phyloP scores from a whole-genome alignment of 1,284 basidiomycete genomes.

The Trichosporon ovoides region DNA sequence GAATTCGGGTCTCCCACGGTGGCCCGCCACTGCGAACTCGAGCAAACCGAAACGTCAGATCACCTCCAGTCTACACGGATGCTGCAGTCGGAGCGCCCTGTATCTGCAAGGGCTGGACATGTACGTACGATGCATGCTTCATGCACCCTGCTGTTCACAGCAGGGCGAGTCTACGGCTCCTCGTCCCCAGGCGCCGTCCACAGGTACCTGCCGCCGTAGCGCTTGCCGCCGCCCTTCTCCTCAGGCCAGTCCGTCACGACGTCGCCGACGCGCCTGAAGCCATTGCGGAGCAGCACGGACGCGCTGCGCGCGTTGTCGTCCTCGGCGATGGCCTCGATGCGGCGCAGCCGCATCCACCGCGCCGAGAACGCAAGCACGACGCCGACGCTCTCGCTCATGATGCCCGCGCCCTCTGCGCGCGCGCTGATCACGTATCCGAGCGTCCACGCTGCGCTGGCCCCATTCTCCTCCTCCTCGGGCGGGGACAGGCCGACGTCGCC shows the following conservation, averaged over 20 bases:
- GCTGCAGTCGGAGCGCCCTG: too few species aligned
- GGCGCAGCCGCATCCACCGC: conserved; percentile 12
- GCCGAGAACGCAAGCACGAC: conserved; percentile 12
- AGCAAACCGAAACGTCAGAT: too few species aligned
- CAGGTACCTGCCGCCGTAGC: neutral
- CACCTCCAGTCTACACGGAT: too few species aligned
- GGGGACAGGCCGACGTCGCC: conserved; percentile 19
- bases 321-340: conserved; percentile 15
- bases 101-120: too few species aligned
- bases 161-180: neutral
- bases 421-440: conserved; percentile 21
- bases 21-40: too few species aligned
- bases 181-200: neutral
- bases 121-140: too few species aligned
- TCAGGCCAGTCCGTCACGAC: conserved; percentile 20
- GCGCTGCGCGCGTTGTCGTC: conserved; percentile 15
- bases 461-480: neutral
- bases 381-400: conserved; percentile 16
- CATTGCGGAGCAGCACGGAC: conserved; percentile 14
- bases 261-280: conserved; percentile 11
- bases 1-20: too few species aligned
- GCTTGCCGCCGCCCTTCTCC: conserved; percentile 25
- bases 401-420: conserved; percentile 13
- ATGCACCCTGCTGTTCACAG: too few species aligned
- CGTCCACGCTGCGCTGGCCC: conserved; percentile 6